Conservation (phyloP, 768 basidiomycete genomes). For the Mycena capillaripes region DNA sequence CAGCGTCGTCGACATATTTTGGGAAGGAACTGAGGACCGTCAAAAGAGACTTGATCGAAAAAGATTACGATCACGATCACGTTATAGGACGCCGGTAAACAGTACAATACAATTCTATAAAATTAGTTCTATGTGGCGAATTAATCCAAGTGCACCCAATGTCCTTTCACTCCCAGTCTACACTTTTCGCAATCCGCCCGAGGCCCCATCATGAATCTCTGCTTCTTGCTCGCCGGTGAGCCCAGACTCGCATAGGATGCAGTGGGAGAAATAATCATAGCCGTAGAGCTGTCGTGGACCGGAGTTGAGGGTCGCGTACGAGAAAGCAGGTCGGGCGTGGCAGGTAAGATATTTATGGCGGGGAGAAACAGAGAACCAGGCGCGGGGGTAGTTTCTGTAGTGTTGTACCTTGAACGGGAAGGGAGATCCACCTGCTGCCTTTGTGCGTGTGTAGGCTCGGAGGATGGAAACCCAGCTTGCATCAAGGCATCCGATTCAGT, state of each 20-base stretch:
- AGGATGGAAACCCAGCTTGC: constrained; percentile 4
- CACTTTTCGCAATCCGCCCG: constrained; percentile 49
- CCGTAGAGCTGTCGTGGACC: constrained; percentile 34
- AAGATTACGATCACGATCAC: constrained; percentile 5
- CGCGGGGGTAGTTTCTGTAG: constrained; percentile 1
- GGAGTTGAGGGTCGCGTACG: constrained; percentile 38
- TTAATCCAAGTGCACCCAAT: constrained; percentile 78
- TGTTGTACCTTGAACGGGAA: constrained; percentile 22
- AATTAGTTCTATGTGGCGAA: too few species aligned
- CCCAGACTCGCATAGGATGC: constrained; percentile 36
- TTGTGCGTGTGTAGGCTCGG: constrained; percentile 25
- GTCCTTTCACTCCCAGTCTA: constrained; percentile 67
- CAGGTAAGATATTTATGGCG: constrained; percentile 46
- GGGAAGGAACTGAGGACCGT: not conserved
- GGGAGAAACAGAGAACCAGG: constrained; percentile 32
- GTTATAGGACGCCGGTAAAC: not conserved
- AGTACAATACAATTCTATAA: not conserved
- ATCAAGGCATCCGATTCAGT: constrained; percentile 35
- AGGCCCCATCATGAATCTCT: constrained; percentile 50
- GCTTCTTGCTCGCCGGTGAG: constrained; percentile 36
- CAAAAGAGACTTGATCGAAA: not conserved
- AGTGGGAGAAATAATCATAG: constrained; percentile 46
- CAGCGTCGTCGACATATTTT: constrained; percentile 85
- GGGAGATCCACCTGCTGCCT: constrained; percentile 14
- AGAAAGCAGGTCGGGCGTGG: constrained; percentile 42